These are phyloP conservation scores for Saprolegnia parasitica DNA, from an alignment of 352 stramenopile genomes.

Conservation along the genomic window DNA sequence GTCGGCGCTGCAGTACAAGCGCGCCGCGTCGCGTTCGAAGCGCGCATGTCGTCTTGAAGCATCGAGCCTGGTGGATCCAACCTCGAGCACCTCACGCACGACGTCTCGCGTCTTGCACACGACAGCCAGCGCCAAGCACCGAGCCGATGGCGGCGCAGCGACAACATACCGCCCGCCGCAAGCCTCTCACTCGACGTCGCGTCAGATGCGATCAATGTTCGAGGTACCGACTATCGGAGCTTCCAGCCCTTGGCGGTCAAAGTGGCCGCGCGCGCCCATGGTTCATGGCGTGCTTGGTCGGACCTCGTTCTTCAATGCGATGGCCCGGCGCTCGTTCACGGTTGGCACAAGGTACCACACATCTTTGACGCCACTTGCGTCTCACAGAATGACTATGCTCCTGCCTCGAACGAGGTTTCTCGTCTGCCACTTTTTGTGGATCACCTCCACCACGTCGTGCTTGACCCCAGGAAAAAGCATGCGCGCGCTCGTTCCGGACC, in stretches of 20 bases:
- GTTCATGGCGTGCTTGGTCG: slow-evolving; percentile 16
- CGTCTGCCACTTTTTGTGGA: background rate
- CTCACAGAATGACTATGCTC: background rate
- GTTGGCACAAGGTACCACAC: background rate
- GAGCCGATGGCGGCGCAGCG: no score
- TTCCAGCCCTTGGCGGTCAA: slow-evolving; percentile 42
- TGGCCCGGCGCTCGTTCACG: background rate
- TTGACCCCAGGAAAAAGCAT: background rate
- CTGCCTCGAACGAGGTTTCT: background rate
- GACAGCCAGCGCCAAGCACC: no score
- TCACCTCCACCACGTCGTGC: slow-evolving; percentile 6
- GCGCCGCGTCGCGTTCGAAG: no score
- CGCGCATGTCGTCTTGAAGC: no score
- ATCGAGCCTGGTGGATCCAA: no score
- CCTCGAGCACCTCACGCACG: no score
- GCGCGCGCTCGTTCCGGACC: background rate
- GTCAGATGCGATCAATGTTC: no score
- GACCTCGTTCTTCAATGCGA: slow-evolving; percentile 26
- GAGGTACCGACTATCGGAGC: no score
- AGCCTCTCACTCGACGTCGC: no score
- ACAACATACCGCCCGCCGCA: no score
- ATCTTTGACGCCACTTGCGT: background rate
- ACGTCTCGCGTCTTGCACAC: no score
- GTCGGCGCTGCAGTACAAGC: no score
- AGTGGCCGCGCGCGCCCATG: slow-evolving; percentile 50